Conservation (phyloP, 345 rosid genomes). For the Lepidium africanum region DNA sequence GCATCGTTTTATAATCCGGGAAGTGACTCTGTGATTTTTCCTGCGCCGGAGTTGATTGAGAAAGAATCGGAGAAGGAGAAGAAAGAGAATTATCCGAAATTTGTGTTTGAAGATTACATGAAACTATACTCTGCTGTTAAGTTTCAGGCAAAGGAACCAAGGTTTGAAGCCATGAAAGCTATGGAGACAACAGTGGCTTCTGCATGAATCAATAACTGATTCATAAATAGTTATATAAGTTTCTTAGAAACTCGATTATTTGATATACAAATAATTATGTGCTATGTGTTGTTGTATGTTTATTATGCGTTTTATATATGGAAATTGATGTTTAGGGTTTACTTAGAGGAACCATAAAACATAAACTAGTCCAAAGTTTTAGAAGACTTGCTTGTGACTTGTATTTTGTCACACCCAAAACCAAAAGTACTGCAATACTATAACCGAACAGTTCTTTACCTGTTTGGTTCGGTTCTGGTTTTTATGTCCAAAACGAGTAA, state of each 20-base stretch:
- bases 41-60: conserved; percentile 64
- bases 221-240: not conserved
- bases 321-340: too few species aligned
- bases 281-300: not conserved
- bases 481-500: too few species aligned
- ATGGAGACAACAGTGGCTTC: conserved; percentile 22
- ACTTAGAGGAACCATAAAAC: too few species aligned
- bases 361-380: too few species aligned
- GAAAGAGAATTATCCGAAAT: conserved; percentile 53
- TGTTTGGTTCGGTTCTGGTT: too few species aligned
- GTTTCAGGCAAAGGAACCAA: conserved; percentile 88
- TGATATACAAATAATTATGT: not conserved
- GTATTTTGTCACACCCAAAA: too few species aligned
- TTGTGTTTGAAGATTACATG: conserved; percentile 91
- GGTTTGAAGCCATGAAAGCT: conserved; percentile 89
- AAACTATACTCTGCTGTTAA: conserved; percentile 62
- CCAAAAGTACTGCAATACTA: too few species aligned
- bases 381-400: too few species aligned
- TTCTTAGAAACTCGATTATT: not conserved
- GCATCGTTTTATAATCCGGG: conserved; percentile 98
- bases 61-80: conserved; percentile 38
- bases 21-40: conserved; percentile 69
- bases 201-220: not conserved
- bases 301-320: not conserved
- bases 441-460: too few species aligned